Conservation (phyloP, 2,329 filamentous ascomycete genomes). For the Juglanconis juglandina region DNA sequence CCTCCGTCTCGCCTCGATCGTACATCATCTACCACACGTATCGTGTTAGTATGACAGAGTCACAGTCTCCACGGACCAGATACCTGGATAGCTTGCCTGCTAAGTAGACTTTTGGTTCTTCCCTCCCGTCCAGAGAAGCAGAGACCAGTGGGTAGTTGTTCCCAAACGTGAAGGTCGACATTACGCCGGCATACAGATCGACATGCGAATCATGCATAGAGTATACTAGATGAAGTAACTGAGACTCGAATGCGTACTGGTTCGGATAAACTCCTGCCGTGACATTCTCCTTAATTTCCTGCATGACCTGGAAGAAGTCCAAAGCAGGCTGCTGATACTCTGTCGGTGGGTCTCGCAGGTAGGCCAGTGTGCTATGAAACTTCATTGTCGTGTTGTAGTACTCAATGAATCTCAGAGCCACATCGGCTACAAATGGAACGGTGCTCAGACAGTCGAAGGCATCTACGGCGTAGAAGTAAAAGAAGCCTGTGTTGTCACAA, state of each 20-base stretch:
- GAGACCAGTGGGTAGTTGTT: slow-evolving; percentile 28
- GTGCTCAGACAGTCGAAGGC: slow-evolving; percentile 37
- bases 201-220: slow-evolving; percentile 35
- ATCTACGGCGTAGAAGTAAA: too few relatives aligned
- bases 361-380: slow-evolving; percentile 22
- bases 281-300: slow-evolving; percentile 29
- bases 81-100: neutral
- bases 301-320: slow-evolving; percentile 30
- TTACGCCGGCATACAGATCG: slow-evolving; percentile 26
- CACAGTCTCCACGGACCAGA: neutral
- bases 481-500: too few relatives aligned
- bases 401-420: slow-evolving; percentile 39
- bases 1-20: neutral
- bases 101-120: slow-evolving; percentile 32
- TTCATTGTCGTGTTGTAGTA: slow-evolving; percentile 42
- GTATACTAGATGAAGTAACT: slow-evolving; percentile 30
- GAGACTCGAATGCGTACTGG: slow-evolving; percentile 36
- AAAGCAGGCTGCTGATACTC: slow-evolving; percentile 29
- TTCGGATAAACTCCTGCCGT: slow-evolving; percentile 29
- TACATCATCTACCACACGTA: too few relatives aligned
- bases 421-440: slow-evolving; percentile 42
- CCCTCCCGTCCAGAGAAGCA: slow-evolving; percentile 29
- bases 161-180: slow-evolving; percentile 29
- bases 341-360: slow-evolving; percentile 28
- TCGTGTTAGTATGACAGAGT: slow-evolving; percentile 11